Base-by-base conservation (phyloP, 805 yeast species). In the Lachancea quebecensis region DNA sequence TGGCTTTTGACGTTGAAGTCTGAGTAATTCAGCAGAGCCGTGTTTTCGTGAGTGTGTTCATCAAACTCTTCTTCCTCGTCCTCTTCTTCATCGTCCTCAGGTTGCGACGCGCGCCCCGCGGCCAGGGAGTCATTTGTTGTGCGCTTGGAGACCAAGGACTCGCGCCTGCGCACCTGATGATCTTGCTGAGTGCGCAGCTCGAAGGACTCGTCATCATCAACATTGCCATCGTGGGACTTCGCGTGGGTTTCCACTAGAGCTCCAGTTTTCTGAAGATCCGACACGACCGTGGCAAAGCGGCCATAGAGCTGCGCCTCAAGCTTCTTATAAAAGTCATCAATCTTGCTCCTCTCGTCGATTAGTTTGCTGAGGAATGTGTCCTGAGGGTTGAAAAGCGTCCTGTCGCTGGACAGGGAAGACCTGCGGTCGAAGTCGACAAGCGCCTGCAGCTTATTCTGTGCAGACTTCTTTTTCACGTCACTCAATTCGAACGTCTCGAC, bases 1-100 rank as follows among this genome's bases (percentile, higher is more conserved):
- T 79, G 81, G 32, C 67, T 58, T 38, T 73, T 73, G 38, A 72
- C 62, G 47, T 74, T 71, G 47, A 78, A 68, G 55, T 78, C 79
- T 9, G 69, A 64, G 44, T 73, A 77, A 44, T 67, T 66, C 42
- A 79, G 60, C 39, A 78, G 64, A 0, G 81, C 79, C 14, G 80
- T 69, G 48, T 75, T 70, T 27, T 66, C 67, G n/a, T 55, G 59
- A 4, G 61, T 50, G 29, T 57, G 66, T 14, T 68, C 70, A 42
- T 66, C 70, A 9, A 66, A 69, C 8, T 65, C 70, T 10, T 67
- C 69, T 6, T 64, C 64, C 15, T 67, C 71, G 16, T 60, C 67
- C 10, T 67, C 69, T 12, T 64, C 69, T 33, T 58, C 68, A 16
- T 50, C 52, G 36, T 53, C 53, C 30, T 18, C 43, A 2, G 10